phyloP scores from a whole-genome alignment of 352 stramenopile genomes.

The Globisporangium cederbergense region DNA sequence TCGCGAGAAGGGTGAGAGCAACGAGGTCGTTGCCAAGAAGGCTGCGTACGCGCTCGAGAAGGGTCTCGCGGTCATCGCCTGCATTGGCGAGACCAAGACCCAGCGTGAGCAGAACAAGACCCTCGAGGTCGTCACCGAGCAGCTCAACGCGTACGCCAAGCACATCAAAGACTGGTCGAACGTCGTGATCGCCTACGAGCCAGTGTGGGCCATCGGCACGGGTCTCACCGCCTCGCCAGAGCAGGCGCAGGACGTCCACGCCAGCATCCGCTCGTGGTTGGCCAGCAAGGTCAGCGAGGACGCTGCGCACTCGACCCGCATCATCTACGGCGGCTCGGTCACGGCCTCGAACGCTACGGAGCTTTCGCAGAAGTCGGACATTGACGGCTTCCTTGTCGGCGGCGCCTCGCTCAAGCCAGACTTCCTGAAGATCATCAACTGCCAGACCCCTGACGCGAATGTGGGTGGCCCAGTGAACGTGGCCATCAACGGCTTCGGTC shows the following conservation, averaged over 20 bases:
- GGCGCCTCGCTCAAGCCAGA: conserved; percentile 96
- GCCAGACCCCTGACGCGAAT: conserved; percentile 51
- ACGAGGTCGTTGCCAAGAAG: conserved; percentile 92
- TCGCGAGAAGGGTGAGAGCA: conserved; percentile 91
- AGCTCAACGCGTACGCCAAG: conserved; percentile 90
- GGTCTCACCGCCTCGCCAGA: conserved; percentile 97
- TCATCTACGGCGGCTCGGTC: conserved; percentile 98
- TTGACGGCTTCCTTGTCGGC: conserved; percentile 98
- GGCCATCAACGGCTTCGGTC: conserved; percentile 99
- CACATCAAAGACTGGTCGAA: conserved; percentile 92
- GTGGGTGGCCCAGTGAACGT: conserved; percentile 87
- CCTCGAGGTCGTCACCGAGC: conserved; percentile 91
- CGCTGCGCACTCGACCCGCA: conserved; percentile 90
- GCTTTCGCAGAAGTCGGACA: conserved; percentile 94
- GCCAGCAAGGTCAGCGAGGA: conserved; percentile 88
- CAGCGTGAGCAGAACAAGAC: conserved; percentile 92
- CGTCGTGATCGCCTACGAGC: conserved; percentile 97
- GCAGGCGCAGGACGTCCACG: conserved; percentile 98
- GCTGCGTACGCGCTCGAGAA: conserved; percentile 90
- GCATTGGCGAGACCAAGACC: conserved; percentile 96
- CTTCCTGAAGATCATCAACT: conserved; percentile 98
- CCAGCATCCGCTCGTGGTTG: conserved; percentile 93
- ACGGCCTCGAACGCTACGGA: conserved; percentile 91
- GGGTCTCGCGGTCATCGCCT: conserved; percentile 95
- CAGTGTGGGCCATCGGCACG: conserved; percentile 98